phyloP scores from a whole-genome alignment of 371 early-diverging fungal species.

The Phascolomyces articulosus region DNA sequence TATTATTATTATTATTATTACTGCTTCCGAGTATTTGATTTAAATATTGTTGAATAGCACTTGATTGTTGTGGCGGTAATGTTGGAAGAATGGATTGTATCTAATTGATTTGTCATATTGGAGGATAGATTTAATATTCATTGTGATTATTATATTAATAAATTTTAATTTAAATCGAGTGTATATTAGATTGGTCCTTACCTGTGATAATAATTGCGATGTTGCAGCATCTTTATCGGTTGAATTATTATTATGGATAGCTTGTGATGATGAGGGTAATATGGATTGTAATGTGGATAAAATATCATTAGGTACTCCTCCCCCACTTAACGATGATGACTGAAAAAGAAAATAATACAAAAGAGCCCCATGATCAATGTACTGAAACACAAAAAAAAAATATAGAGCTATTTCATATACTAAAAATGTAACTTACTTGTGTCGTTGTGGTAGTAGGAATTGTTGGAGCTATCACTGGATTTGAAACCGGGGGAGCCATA shows the following conservation, averaged over 20 bases:
- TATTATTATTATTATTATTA: too few relatives aligned
- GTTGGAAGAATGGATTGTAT: constrained; percentile 48
- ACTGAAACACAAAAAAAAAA: too few relatives aligned
- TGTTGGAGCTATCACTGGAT: neutral
- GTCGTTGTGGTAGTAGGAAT: neutral
- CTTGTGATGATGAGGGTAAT: constrained; percentile 17
- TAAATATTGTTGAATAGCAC: constrained; percentile 40
- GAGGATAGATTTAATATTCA: too few relatives aligned
- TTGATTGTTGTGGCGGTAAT: constrained; percentile 39
- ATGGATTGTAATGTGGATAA: constrained; percentile 31
- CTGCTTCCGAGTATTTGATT: constrained; percentile 28
- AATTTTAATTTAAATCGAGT: neutral
- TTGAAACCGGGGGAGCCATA: neutral
- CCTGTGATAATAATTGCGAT: constrained; percentile 37
- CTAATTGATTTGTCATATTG: too few relatives aligned
- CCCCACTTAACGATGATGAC: neutral
- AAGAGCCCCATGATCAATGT: neutral
- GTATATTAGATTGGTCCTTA: too few relatives aligned
- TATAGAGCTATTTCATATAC: too few relatives aligned
- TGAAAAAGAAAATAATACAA: neutral
- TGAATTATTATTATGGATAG: neutral
- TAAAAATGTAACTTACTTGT: neutral
- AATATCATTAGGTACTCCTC: constrained; percentile 5
- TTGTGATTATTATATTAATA: too few relatives aligned
- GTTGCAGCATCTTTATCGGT: constrained; percentile 2